These are phyloP conservation scores for Neoboletus magnificus DNA, from an alignment of 768 basidiomycete genomes.

Conservation along the genomic window DNA sequence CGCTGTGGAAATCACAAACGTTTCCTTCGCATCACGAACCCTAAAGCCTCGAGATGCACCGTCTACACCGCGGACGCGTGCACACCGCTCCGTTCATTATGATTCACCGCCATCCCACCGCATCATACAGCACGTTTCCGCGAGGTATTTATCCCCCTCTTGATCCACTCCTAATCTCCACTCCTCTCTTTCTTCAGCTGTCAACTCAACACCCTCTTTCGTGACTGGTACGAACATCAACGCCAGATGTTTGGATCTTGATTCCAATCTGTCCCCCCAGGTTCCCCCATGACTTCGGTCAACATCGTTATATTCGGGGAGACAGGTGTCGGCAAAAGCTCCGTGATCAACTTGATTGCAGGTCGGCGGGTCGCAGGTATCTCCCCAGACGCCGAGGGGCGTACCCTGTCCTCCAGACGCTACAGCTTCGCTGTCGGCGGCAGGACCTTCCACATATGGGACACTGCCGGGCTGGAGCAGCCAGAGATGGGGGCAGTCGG, in stretches of 20 bases:
- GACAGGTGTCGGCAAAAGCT: conserved; percentile 34
- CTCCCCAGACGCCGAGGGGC: conserved; percentile 27
- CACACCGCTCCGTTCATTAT: background rate
- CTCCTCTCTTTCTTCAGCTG: background rate
- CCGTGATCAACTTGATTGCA: conserved; percentile 30
- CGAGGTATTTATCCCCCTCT: conserved; percentile 1
- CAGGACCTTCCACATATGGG: conserved; percentile 24
- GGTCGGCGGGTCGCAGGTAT: conserved; percentile 16
- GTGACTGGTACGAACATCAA: conserved; percentile 7
- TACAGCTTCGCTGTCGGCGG: conserved; percentile 23
- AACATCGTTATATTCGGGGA: conserved; percentile 46
- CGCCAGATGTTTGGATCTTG: background rate
- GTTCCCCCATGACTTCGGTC: conserved; percentile 14
- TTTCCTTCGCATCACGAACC: background rate
- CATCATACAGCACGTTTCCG: background rate
- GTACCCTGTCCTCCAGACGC: conserved; percentile 30
- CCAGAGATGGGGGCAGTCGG: conserved; percentile 18
- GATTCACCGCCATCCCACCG: background rate
- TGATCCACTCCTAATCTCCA: background rate
- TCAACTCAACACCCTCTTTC: background rate
- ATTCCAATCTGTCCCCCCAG: background rate
- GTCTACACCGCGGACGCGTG: background rate
- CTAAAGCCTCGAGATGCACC: background rate
- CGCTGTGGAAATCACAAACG: background rate
- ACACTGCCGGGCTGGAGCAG: conserved; percentile 33